A percentile compares a stretch with the other conserved stretches of the same genome.
Conservation (phyloP, 768 basidiomycete species). For the Lentinus brumalis region DNA sequence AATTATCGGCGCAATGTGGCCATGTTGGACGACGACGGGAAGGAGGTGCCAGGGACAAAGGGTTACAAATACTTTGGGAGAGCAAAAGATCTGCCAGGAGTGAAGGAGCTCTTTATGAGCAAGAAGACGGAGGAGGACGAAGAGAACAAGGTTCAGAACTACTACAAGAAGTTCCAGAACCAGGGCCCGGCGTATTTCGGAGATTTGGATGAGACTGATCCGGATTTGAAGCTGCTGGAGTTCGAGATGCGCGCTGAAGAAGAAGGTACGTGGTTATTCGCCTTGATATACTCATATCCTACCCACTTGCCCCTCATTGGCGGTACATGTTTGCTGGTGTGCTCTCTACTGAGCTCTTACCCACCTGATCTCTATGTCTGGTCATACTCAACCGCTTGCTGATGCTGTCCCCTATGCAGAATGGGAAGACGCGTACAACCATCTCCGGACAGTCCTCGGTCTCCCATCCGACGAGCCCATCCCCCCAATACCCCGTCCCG, state of each 20-base stretch:
- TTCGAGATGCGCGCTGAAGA: slow-evolving; percentile 75
- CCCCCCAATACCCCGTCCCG: slow-evolving; percentile 52
- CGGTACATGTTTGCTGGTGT: background rate
- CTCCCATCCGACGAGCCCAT: slow-evolving; percentile 53
- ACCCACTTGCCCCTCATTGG: background rate
- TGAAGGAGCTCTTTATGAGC: slow-evolving; percentile 90
- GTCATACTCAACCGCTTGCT: background rate
- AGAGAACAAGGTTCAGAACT: slow-evolving; percentile 73
- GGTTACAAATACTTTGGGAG: slow-evolving; percentile 99
- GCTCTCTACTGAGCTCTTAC: background rate
- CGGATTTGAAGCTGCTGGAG: slow-evolving; percentile 61
- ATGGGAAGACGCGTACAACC: slow-evolving; percentile 63
- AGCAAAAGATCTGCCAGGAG: slow-evolving; percentile 93
- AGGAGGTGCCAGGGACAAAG: slow-evolving; percentile 94
- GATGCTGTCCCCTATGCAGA: slow-evolving; percentile 39
- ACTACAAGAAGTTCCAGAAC: slow-evolving; percentile 86
- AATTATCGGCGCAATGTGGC: slow-evolving; percentile 94
- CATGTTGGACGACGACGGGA: slow-evolving; percentile 93
- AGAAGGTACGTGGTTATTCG: slow-evolving; percentile 52
- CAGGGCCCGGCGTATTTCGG: slow-evolving; percentile 91
- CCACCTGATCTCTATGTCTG: background rate
- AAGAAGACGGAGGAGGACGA: slow-evolving; percentile 88
- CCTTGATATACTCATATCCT: background rate
- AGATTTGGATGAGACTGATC: slow-evolving; percentile 73
- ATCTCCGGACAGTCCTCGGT: slow-evolving; percentile 54